A percentile compares a stretch with the other conserved stretches of the same genome.
These are phyloP conservation scores for Cutaneotrichosporon sp. DNA, from an alignment of 1,284 basidiomycete genomes.

Conservation along the genomic window DNA sequence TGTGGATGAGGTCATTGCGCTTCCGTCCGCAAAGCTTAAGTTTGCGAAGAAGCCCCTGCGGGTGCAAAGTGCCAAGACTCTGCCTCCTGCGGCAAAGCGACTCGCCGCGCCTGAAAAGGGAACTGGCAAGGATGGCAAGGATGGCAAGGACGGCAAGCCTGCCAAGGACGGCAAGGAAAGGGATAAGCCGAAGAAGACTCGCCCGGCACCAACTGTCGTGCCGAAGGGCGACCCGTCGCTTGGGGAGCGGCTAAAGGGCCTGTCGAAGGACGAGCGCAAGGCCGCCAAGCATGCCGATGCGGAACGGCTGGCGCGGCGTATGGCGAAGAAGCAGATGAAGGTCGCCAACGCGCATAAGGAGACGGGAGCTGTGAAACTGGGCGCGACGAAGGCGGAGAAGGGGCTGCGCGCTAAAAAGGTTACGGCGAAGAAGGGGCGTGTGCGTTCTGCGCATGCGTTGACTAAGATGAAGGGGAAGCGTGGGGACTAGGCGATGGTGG, in stretches of 20 bases:
- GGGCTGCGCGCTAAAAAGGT: constrained; percentile 28
- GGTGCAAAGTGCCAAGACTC: constrained; percentile 73
- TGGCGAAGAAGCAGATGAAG: constrained; percentile 77
- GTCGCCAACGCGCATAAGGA: constrained; percentile 18
- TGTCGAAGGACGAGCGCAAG: constrained; percentile 83
- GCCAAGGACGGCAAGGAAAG: constrained; percentile 23
- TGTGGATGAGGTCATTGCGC: constrained; percentile 78
- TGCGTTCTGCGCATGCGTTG: constrained; percentile 41
- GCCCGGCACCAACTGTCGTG: constrained; percentile 6
- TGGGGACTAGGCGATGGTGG: constrained; percentile 1
- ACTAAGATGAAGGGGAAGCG: constrained; percentile 49
- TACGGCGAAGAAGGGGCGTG: constrained; percentile 45
- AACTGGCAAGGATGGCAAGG: neutral
- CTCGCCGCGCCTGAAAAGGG: constrained; percentile 18
- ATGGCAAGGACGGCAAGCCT: neutral
- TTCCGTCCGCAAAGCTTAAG: constrained; percentile 68
- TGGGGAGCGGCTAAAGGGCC: constrained; percentile 65
- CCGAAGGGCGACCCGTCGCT: constrained; percentile 75
- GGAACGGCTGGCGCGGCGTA: constrained; percentile 69
- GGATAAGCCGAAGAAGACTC: constrained; percentile 41
- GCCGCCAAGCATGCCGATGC: constrained; percentile 68
- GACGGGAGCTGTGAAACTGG: constrained; percentile 59
- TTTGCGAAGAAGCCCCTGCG: constrained; percentile 85
- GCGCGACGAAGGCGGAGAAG: constrained; percentile 28
- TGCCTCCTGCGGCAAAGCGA: constrained; percentile 33